Base-by-base conservation (phyloP, 352 stramenopile species). In the Poterioochromonas sp. region DNA sequence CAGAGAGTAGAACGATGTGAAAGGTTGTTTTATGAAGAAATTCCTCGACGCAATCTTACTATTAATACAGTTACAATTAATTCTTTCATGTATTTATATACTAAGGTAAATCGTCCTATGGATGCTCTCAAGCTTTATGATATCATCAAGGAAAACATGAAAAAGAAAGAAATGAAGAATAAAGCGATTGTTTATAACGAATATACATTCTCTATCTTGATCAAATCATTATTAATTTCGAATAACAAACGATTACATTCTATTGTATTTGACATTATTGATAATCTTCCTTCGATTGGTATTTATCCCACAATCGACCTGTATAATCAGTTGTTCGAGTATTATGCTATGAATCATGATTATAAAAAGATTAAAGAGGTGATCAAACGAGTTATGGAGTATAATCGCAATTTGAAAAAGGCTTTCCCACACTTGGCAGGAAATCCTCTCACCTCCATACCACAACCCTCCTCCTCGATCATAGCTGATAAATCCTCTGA, bases 241-340 rank as follows among this genome's bases (percentile, higher is more conserved):
- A n/a, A 29, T 29, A 22, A 71, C 5, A 41, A 41, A 29, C n/a
- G 26, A 15, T 44, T 71, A 8, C 62, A 71, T 35, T 11, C 39
- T 22, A 47, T 44, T 43, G 62, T 29, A 41, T 47, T 47, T 12
- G 34, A 47, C 1, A 43, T 71, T 8, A 5, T 71, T 3, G 20
- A 71, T 12, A 43, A 11, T 22, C 32, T 71, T 3, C 62, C 62
- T 5, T n/a, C 2, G 12, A 3, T 71, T 22, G 41, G 41, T 29
- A 41, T 71, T 41, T 26, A 41, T 41, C 62, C 62, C 11, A 43
- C 2, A 3, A 47, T 71, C 20, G 62, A 71, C 2, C 11, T 71
- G 2, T 71, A 47, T 29, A 71, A 71, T 44, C 62, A 71, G 41
- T 32, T 71, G 18, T 29, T 71, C 3, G 62, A 71, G 34, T 71